Evolutionary conservation across 2,329 filamentous ascomycete genomes (phyloP), one percentile per base, ranked within the genome.

Genomic region (Drechslerella stenobrocha): DNA sequence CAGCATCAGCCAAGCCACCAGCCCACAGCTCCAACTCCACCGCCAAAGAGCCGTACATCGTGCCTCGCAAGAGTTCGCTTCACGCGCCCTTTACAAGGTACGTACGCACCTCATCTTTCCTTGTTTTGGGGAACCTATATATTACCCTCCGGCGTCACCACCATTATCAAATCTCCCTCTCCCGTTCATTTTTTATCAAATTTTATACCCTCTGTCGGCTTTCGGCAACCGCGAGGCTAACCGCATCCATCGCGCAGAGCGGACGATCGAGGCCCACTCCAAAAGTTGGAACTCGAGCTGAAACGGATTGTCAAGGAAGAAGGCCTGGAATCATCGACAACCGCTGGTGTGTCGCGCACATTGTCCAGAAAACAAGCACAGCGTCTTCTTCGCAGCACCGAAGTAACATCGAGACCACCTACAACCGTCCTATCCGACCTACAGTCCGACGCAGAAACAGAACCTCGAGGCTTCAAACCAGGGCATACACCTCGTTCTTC

Each of bases 301-400:
- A 88, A 87, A 76, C 90, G 88, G 77, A 92, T 96, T 76, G 96
- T 88, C 76, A 97, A 96, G 76, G 91, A 96, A 77, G 91, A 96
- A 77, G 95, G 95, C 76, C 83, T 63, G 13, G 60, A 55, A 20
- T 46, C 53, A 34, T 57, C 67, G 7, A 37, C 51, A n/a, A 52
- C 35, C 47, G n/a, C 60, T n/a, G 60, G 66, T 20, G 51, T 65
- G 15, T 57, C 63, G 45, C 55, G 59, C 40, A 71, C 72, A 20
- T 69, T 73, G 7, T 73, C 70, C 28, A 72, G 64, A 56, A 71
- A 61, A 37, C 70, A 73, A 46, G 70, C 71, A 8, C 70, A 72
- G 40, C 71, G 71, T 22, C 69, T 73, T 32, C 69, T 71, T 45
- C 67, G 70, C 18, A 73, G 70, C 11, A 70, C 70, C 8, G 72